Conservation (phyloP, 2,329 filamentous ascomycete species). For the Beauveria sp. region DNA sequence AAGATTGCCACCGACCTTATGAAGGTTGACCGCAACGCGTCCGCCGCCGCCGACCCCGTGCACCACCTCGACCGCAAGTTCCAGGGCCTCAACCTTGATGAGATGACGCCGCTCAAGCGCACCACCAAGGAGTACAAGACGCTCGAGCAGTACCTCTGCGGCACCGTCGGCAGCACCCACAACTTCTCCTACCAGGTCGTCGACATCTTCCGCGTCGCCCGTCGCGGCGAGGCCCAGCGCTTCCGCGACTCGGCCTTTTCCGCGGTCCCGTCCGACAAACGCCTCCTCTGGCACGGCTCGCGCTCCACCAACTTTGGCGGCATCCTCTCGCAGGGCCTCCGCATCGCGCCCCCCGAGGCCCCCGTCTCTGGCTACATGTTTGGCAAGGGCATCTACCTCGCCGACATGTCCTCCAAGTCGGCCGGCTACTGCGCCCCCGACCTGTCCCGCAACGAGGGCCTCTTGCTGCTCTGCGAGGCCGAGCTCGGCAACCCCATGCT, state of each 20-base stretch:
- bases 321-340: slow-evolving; percentile 78
- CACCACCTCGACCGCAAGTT: slow-evolving; percentile 68
- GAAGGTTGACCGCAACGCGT: slow-evolving; percentile 47
- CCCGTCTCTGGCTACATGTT: slow-evolving; percentile 81
- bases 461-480: slow-evolving; percentile 78
- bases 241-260: slow-evolving; percentile 53
- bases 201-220: slow-evolving; percentile 77
- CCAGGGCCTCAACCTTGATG: slow-evolving; percentile 60
- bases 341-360: slow-evolving; percentile 82
- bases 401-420: slow-evolving; percentile 77
- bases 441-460: slow-evolving; percentile 58
- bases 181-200: slow-evolving; percentile 50
- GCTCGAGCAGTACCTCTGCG: slow-evolving; percentile 59
- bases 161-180: slow-evolving; percentile 63
- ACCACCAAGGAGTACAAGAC: slow-evolving; percentile 55
- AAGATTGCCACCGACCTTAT: slow-evolving; percentile 73
- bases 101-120: slow-evolving; percentile 64
- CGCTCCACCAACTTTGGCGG: slow-evolving; percentile 78
- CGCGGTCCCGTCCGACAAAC: slow-evolving; percentile 54
- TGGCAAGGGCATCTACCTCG: slow-evolving; percentile 82
- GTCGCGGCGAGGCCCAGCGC: slow-evolving; percentile 61
- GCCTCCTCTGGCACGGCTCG: slow-evolving; percentile 83
- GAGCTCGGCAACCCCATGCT: slow-evolving; percentile 67
- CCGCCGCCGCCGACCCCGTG: slow-evolving; percentile 39
- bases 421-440: slow-evolving; percentile 64